Evolutionary conservation across 2,329 filamentous ascomycete species (phyloP).

Genomic region (Sporothrix phasma): DNA sequence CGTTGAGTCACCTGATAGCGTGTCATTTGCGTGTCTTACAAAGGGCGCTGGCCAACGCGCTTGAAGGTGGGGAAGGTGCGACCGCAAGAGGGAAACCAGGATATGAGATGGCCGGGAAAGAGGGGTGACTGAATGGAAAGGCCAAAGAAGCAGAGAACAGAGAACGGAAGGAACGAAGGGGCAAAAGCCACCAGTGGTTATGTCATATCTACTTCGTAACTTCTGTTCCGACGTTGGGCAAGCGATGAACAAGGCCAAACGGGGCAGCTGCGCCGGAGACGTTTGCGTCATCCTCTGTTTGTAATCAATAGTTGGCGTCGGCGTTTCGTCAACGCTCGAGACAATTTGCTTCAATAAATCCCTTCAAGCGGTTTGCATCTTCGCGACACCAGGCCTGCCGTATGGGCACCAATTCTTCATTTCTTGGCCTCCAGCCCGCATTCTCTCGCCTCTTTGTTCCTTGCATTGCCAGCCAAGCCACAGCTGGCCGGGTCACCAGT

Average conservation of each 20-base stretch:
- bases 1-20: constrained; percentile 13
- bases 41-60: constrained; percentile 4
- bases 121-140: background rate
- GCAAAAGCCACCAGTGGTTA: background rate
- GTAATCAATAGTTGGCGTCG: no score
- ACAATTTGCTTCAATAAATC: background rate
- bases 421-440: background rate
- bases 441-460: background rate
- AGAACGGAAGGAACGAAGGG: no score
- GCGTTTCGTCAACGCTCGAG: background rate
- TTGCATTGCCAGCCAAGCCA: background rate
- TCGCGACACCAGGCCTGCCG: background rate
- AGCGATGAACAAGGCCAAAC: background rate
- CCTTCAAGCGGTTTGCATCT: background rate
- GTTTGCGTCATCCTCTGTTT: background rate
- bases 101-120: background rate
- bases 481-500: background rate
- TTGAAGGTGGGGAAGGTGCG: constrained; percentile 3
- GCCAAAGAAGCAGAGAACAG: no score
- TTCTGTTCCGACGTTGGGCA: no score
- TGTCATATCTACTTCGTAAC: no score
- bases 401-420: background rate
- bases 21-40: constrained; percentile 11
- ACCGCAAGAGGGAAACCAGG: background rate
- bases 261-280: background rate